Percentiles rank a stretch among this genome's conserved stretches.
Evolutionary conservation across 192 early-diverging fungal species (phyloP).

Genomic region (Gamsiella multidivaricata): DNA sequence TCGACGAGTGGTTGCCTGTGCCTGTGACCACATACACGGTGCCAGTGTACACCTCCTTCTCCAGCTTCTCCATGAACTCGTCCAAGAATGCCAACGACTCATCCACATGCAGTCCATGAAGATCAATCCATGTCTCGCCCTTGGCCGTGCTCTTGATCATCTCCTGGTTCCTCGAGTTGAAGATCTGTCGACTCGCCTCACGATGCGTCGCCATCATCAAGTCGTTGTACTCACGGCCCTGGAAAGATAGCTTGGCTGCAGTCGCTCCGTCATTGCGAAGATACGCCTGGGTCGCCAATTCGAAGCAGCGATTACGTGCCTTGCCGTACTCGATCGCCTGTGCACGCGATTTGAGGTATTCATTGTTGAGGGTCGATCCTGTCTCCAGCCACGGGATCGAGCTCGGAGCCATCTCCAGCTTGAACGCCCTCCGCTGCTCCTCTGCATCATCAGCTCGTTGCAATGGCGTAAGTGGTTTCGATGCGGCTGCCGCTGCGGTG

Average conservation of each 20-base stretch:
- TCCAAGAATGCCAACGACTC: slow-evolving; percentile 58
- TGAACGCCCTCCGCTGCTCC: slow-evolving; percentile 14
- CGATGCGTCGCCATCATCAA: slow-evolving; percentile 61
- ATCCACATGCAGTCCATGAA: slow-evolving; percentile 64
- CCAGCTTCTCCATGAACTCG: slow-evolving; percentile 54
- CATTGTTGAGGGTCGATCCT: slow-evolving; percentile 51
- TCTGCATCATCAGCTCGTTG: slow-evolving; percentile 11
- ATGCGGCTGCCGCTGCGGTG: slow-evolving; percentile 53
- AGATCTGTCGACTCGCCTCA: slow-evolving; percentile 61
- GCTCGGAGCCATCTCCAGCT: slow-evolving; percentile 14
- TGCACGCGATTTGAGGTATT: slow-evolving; percentile 54
- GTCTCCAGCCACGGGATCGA: slow-evolving; percentile 63
- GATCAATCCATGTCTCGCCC: slow-evolving; percentile 61
- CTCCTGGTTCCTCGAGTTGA: slow-evolving; percentile 53
- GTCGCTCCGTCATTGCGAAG: slow-evolving; percentile 57
- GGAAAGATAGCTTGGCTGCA: slow-evolving; percentile 53
- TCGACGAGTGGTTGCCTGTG: slow-evolving; percentile 57
- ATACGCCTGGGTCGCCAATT: slow-evolving; percentile 56
- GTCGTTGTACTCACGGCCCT: slow-evolving; percentile 60
- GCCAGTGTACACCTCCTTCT: slow-evolving; percentile 51
- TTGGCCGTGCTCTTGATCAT: slow-evolving; percentile 30
- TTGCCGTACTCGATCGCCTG: slow-evolving; percentile 61
- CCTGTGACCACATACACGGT: slow-evolving; percentile 64
- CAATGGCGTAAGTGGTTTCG: slow-evolving; percentile 40
- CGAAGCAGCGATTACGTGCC: slow-evolving; percentile 61